phyloP scores from a whole-genome alignment of 2,329 filamentous ascomycete genomes.

The Penicillium sp. region DNA sequence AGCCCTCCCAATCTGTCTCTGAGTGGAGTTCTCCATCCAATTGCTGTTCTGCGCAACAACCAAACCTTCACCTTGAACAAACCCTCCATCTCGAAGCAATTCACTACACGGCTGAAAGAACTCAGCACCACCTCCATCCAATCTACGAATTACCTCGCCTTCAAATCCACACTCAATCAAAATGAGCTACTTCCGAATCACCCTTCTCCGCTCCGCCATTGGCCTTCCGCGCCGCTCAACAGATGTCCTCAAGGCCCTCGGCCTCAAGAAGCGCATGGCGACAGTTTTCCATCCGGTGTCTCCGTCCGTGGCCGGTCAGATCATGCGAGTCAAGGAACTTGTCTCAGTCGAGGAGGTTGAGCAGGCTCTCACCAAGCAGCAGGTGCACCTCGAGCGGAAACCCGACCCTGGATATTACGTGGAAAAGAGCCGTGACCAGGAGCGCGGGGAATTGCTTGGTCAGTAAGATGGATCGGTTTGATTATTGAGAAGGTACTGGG shows the following conservation, averaged over 20 bases:
- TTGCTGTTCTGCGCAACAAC: neutral
- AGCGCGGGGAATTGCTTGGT: conserved; percentile 23
- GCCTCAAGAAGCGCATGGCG: conserved; percentile 74
- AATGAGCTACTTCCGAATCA: conserved; percentile 86
- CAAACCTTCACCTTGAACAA: neutral
- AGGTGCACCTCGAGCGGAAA: conserved; percentile 66
- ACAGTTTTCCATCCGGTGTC: conserved; percentile 86
- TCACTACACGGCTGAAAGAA: neutral
- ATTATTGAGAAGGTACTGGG: neutral
- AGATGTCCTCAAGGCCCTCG: conserved; percentile 77
- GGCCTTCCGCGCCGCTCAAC: conserved; percentile 74
- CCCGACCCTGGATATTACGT: conserved; percentile 77
- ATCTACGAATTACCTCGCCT: neutral
- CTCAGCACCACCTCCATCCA: neutral
- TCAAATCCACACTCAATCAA: conserved; percentile 3
- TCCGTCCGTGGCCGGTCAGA: conserved; percentile 77
- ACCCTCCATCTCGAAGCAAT: neutral
- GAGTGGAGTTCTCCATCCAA: neutral
- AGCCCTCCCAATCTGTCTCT: neutral
- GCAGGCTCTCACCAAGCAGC: conserved; percentile 54
- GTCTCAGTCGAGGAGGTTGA: conserved; percentile 77
- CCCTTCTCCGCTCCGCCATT: conserved; percentile 82
- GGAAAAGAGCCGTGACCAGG: conserved; percentile 50
- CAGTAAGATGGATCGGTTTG: conserved; percentile 8
- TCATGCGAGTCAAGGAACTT: conserved; percentile 90